Conservation (phyloP, 306 rosid genomes). For the Cucurbita pepo region DNA sequence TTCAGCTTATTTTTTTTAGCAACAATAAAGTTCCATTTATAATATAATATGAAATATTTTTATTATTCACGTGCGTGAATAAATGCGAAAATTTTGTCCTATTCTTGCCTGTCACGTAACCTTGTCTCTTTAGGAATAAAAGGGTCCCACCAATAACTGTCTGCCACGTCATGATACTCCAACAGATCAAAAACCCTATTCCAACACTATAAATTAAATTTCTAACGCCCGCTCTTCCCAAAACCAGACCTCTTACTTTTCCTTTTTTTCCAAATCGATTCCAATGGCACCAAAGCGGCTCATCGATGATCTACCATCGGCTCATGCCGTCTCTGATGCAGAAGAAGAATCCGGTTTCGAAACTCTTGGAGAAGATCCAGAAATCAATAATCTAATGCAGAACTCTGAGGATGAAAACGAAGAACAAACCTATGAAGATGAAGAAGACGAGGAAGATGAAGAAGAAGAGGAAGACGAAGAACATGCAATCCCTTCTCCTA, state of each 20-base stretch:
- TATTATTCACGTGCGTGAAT: not conserved
- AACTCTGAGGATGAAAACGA: not conserved
- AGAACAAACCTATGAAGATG: conserved; percentile 1
- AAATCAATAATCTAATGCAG: conserved; percentile 3
- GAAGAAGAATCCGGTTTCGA: conserved; percentile 16
- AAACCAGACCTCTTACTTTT: not conserved
- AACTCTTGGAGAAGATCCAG: conserved; percentile 5
- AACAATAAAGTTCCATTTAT: too few species aligned
- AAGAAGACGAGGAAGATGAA: not conserved
- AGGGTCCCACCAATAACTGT: not conserved
- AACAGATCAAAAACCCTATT: not conserved
- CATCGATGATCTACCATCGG: conserved; percentile 13
- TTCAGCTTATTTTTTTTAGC: too few species aligned
- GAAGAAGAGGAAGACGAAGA: not conserved
- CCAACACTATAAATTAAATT: not conserved
- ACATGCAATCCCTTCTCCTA: not conserved
- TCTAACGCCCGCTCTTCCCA: not conserved
- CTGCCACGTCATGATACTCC: not conserved
- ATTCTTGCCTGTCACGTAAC: not conserved
- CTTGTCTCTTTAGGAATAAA: not conserved
- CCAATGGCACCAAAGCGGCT: conserved; percentile 30
- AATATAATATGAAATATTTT: not conserved
- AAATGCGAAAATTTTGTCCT: not conserved
- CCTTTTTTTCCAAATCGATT: not conserved
- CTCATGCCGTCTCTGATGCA: conserved; percentile 7